Base-by-base conservation (phyloP, 177 flowering plant species). In the Telopea speciosissima region DNA sequence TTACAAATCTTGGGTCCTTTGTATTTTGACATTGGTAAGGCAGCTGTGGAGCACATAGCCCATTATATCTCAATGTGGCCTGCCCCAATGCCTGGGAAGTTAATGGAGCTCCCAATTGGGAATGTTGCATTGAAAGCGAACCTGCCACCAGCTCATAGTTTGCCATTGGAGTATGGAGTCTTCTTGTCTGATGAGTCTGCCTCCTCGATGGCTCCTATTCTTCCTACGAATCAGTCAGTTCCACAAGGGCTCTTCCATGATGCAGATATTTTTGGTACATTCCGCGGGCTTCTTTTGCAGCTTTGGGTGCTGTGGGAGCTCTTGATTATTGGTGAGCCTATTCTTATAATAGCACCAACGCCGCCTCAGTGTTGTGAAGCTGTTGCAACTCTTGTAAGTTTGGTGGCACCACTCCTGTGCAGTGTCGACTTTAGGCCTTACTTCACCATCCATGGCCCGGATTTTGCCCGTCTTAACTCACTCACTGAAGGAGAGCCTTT, bases 361-460 rank as follows among this genome's bases (percentile, higher is more conserved):
- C 98, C 99, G 68, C 89, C 96, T 14, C 98, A 96, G 72, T 96
- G 98, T 73, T 88, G 92, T 82, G 99, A 96, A 82, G 99, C 99
- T 69, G 98, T 96, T 75, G 97, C 98, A 5, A 70, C 89, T 66
- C 87, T 96, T 71, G 96, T 96, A 25, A 96, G 99, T 82, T 81
- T 93, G 82, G 84, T 91, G 76, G 95, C 98, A n/a, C 99, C 99
- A 1, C 85, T 96, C 17, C 83, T 85, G 54, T 86, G 82, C 52
- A 91, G 97, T 81, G 80, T 90, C 58, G 99, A 96, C 70, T 96
- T 93, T 72, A 84, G 97, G 79, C 99, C 98, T 40, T 96, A 96
- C 76, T 96, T 96, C 75, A 96, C 99, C 72, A 96, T 96, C 62
- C 98, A 93, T 76, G 97, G 91, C 71, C 97, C 88, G 3, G 93